These are phyloP conservation scores for Aspergillus biplanus DNA, from an alignment of 495 filamentous ascomycete species.

Conservation along the genomic window DNA sequence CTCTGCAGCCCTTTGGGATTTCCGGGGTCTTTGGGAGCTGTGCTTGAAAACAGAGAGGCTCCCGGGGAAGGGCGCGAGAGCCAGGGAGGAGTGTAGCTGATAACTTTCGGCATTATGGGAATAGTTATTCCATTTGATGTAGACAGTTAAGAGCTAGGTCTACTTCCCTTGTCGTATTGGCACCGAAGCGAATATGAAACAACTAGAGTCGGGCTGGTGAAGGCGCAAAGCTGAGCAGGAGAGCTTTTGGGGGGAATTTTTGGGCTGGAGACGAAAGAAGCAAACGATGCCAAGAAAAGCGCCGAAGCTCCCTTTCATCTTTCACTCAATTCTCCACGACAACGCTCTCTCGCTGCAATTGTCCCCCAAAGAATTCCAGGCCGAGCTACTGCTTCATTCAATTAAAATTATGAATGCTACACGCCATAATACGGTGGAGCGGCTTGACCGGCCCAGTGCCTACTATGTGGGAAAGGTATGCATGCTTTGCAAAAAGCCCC, in stretches of 20 bases:
- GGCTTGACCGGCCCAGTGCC: conserved; percentile 86
- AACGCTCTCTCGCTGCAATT: conserved; percentile 1
- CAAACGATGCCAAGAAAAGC: conserved; percentile 21
- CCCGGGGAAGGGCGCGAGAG: conserved; percentile 74
- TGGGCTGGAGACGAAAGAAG: conserved; percentile 17
- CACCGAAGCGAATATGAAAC: conserved; percentile 7
- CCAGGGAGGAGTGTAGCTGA: conserved; percentile 82
- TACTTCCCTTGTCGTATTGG: neutral
- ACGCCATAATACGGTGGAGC: conserved; percentile 69
- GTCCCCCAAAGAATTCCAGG: neutral
- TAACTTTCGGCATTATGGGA: conserved; percentile 72
- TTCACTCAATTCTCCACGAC: conserved; percentile 5
- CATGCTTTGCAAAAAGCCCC: conserved; percentile 25
- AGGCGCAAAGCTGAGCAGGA: conserved; percentile 1
- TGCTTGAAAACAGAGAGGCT: conserved; percentile 67
- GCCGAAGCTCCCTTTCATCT: conserved; percentile 14
- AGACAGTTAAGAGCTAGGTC: neutral
- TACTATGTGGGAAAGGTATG: conserved; percentile 79
- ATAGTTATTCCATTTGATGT: conserved; percentile 11
- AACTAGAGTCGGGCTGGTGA: neutral
- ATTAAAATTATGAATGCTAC: conserved; percentile 20
- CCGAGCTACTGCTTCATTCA: neutral
- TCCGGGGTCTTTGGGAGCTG: conserved; percentile 37
- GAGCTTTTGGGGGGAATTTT: conserved; percentile 14
- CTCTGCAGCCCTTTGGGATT: conserved; percentile 40